These are phyloP conservation scores for Phytophthora palmivora DNA, from an alignment of 352 stramenopile species.

Conservation along the genomic window DNA sequence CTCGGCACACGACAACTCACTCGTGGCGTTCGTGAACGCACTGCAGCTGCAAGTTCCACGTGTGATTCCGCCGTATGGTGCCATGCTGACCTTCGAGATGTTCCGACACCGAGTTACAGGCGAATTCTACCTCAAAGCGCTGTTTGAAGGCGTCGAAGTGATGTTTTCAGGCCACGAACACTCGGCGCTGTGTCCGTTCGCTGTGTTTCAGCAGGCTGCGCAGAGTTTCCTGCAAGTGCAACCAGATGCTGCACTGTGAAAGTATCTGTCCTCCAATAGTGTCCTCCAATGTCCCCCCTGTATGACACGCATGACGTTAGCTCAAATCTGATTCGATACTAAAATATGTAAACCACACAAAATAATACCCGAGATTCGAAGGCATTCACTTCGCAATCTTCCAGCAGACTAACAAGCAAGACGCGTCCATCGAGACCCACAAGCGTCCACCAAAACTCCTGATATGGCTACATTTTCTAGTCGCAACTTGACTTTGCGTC, in stretches of 20 bases:
- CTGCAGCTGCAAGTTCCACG: slow-evolving; percentile 61
- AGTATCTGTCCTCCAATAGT: slow-evolving; percentile 8
- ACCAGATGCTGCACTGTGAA: slow-evolving; percentile 20
- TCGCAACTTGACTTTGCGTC: slow-evolving; percentile 56
- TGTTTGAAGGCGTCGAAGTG: slow-evolving; percentile 62
- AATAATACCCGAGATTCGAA: slow-evolving; percentile 14
- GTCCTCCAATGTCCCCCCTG: slow-evolving; percentile 13
- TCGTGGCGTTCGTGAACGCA: slow-evolving; percentile 73
- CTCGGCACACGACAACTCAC: slow-evolving; percentile 83
- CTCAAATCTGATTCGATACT: slow-evolving; percentile 20
- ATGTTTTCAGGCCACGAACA: slow-evolving; percentile 50
- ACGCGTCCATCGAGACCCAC: not conserved
- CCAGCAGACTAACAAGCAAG: slow-evolving; percentile 20
- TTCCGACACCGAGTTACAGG: slow-evolving; percentile 49
- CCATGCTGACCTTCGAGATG: slow-evolving; percentile 81
- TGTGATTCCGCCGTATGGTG: slow-evolving; percentile 71
- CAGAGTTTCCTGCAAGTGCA: slow-evolving; percentile 50
- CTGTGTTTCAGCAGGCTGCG: slow-evolving; percentile 57
- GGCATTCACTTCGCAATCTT: slow-evolving; percentile 31
- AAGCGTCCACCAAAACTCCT: slow-evolving; percentile 11
- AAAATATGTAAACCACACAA: slow-evolving; percentile 19
- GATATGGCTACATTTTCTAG: slow-evolving; percentile 33
- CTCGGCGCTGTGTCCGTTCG: slow-evolving; percentile 59
- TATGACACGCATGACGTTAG: slow-evolving; percentile 17
- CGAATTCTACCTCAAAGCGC: slow-evolving; percentile 55